Conservation (phyloP, 1,284 basidiomycete genomes). For the Pseudozyma sp. region DNA sequence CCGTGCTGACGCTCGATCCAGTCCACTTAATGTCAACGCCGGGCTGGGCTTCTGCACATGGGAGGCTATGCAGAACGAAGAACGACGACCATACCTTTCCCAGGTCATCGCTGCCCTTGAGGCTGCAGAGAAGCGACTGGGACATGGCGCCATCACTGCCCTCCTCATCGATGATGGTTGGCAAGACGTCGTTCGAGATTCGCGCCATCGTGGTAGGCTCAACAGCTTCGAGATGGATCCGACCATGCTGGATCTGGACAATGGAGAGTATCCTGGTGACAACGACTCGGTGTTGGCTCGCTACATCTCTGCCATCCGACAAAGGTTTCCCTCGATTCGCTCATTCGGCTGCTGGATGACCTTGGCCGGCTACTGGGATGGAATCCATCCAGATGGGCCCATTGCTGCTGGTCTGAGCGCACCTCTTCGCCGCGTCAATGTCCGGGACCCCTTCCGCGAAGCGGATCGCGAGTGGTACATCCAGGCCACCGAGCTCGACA, state of each 20-base stretch:
- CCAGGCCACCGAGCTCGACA: conserved; percentile 33
- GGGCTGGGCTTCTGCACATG: conserved; percentile 51
- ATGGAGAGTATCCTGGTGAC: not conserved
- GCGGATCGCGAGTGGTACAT: conserved; percentile 44
- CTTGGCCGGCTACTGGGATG: conserved; percentile 48
- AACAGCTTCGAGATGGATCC: conserved; percentile 38
- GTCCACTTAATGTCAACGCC: conserved; percentile 1
- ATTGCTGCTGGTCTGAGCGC: conserved; percentile 33
- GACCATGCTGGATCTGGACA: conserved; percentile 22
- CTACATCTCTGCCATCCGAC: conserved; percentile 27
- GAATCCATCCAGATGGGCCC: conserved; percentile 29
- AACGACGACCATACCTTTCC: conserved; percentile 33
- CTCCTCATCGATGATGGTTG: conserved; percentile 52
- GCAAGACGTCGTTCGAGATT: conserved; percentile 27
- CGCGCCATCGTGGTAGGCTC: conserved; percentile 31
- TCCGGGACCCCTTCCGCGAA: conserved; percentile 68
- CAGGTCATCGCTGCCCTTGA: conserved; percentile 36
- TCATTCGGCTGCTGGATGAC: conserved; percentile 49
- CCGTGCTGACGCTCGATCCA: conserved; percentile 3
- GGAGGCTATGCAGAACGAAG: conserved; percentile 40
- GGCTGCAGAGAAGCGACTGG: conserved; percentile 24
- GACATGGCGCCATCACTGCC: conserved; percentile 27
- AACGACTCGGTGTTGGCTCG: conserved; percentile 11
- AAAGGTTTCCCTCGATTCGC: conserved; percentile 30
- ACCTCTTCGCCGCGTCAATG: conserved; percentile 12